Percentiles rank a stretch among this genome's conserved stretches.
phyloP scores from a whole-genome alignment of 2,329 filamentous ascomycete genomes.

The Curvularia lunata region DNA sequence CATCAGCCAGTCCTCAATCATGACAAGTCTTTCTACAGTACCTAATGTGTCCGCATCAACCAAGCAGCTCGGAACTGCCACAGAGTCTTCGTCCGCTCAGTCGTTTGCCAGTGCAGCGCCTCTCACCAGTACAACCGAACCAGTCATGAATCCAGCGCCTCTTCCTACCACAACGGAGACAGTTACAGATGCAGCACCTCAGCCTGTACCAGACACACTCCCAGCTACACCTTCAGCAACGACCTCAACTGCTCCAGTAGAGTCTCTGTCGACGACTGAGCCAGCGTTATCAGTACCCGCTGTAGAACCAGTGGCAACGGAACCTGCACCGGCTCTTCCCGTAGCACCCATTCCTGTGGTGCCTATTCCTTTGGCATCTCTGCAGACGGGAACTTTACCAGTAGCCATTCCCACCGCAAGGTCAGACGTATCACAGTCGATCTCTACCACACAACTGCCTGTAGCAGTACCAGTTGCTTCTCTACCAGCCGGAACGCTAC shows the following conservation, averaged over 20 bases:
- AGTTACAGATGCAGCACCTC: neutral
- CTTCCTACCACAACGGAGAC: neutral
- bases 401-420: neutral
- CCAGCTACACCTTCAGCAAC: neutral
- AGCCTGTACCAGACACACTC: neutral
- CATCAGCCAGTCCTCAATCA: neutral
- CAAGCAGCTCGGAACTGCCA: neutral
- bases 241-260: neutral
- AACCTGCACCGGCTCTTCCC: constrained; percentile 1
- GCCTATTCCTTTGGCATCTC: neutral
- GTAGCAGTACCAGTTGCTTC: too few species aligned
- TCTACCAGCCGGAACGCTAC: too few species aligned
- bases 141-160: neutral
- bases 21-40: constrained; percentile 1
- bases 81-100: neutral
- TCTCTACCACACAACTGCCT: too few species aligned
- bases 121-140: neutral
- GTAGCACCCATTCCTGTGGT: neutral
- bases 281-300: constrained; percentile 8
- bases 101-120: constrained; percentile 2
- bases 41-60: neutral
- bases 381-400: neutral
- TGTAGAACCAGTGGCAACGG: constrained; percentile 4
- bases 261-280: neutral
- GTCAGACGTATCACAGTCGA: too few species aligned